Conservation (phyloP, 2,329 filamentous ascomycete genomes). For the Pseudonectria buxi region DNA sequence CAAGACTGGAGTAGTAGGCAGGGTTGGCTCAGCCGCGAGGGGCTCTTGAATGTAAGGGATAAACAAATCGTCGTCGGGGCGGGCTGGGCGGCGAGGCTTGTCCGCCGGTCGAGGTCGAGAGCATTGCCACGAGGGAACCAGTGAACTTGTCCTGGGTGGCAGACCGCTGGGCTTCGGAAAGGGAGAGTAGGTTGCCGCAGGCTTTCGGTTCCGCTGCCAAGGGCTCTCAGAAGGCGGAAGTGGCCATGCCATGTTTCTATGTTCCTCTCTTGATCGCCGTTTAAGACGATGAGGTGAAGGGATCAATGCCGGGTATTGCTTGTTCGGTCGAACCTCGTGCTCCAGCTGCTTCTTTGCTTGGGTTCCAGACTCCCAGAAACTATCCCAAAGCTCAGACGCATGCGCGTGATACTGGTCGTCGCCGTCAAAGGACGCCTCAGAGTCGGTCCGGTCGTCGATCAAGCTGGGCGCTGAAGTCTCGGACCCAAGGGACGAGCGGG, state of each 20-base stretch:
- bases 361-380: conserved; percentile 35
- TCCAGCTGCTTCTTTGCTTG: conserved; percentile 6
- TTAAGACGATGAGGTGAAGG: conserved; percentile 22
- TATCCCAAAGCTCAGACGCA: conserved; percentile 43
- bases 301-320: conserved; percentile 27
- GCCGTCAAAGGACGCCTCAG: conserved; percentile 44
- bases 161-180: conserved; percentile 34
- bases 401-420: conserved; percentile 43
- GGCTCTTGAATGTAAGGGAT: conserved; percentile 14
- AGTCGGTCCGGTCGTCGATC: conserved; percentile 45
- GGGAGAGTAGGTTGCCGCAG: conserved; percentile 32
- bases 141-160: conserved; percentile 25
- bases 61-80: conserved; percentile 21
- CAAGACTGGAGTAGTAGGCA: too few relatives aligned
- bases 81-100: conserved; percentile 23
- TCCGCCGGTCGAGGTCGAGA: conserved; percentile 16
- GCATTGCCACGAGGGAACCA: conserved; percentile 23
- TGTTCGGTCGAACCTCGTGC: conserved; percentile 13
- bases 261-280: conserved; percentile 15
- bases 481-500: conserved; percentile 37
- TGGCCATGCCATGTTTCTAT: conserved; percentile 21
- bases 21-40: too few relatives aligned
- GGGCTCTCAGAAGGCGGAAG: conserved; percentile 20
- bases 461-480: conserved; percentile 41
- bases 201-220: conserved; percentile 14